Conservation (phyloP, 257 asterid genomes). For the Ligustrum vulgare region DNA sequence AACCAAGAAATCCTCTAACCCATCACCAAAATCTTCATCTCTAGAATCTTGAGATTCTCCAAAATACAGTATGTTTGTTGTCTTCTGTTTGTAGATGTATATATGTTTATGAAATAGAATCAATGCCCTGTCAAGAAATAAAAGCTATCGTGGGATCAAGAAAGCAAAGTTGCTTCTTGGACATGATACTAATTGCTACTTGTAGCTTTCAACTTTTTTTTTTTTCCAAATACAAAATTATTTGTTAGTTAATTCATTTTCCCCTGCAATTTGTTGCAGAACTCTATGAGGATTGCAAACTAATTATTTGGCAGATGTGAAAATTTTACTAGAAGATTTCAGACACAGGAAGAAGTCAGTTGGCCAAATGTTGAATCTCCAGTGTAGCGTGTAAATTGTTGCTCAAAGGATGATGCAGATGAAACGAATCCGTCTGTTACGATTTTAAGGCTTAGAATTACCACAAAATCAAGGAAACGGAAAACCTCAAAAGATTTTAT, state of each 20-base stretch:
- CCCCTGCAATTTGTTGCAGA: conserved; percentile 38
- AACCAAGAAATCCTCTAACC: no score
- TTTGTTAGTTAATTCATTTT: neutral
- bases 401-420: conserved; percentile 26
- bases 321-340: conserved; percentile 41
- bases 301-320: conserved; percentile 34
- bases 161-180: neutral
- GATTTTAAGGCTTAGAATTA: no score
- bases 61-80: neutral
- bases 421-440: conserved; percentile 20
- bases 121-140: neutral
- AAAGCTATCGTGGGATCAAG: neutral
- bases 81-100: neutral
- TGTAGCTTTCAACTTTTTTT: neutral
- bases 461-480: no score
- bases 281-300: conserved; percentile 30
- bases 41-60: no score
- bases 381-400: conserved; percentile 32
- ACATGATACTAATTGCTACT: neutral
- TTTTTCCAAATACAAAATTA: neutral
- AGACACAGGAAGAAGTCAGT: conserved; percentile 38
- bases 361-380: conserved; percentile 28
- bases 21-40: no score
- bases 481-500: no score
- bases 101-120: neutral